Evolutionary conservation across 2,329 filamentous ascomycete species (phyloP).

Genomic region (Phyllosticta citrichinensis): DNA sequence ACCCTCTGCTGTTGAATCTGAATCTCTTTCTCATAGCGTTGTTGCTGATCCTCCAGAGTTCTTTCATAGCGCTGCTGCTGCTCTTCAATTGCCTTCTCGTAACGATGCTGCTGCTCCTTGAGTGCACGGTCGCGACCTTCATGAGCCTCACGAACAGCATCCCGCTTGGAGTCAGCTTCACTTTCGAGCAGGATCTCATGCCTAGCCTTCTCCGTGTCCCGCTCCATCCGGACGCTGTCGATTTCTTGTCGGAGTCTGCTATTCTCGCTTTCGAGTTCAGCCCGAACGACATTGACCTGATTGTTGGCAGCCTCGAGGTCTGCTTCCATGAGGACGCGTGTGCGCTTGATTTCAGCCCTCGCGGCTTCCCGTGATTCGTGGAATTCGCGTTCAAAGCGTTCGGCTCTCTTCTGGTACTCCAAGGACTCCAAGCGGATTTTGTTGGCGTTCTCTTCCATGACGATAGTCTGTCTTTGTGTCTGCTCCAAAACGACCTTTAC

Average conservation of each 20-base stretch:
- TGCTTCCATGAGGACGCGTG: constrained; percentile 65
- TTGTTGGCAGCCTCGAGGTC: constrained; percentile 78
- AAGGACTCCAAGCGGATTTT: constrained; percentile 55
- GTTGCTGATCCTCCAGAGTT: constrained; percentile 18
- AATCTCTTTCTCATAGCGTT: constrained; percentile 37
- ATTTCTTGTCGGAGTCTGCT: constrained; percentile 61
- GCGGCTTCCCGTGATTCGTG: constrained; percentile 73
- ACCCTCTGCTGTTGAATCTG: constrained; percentile 32
- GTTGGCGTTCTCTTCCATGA: constrained; percentile 50
- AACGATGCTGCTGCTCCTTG: constrained; percentile 48
- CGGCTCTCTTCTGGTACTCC: constrained; percentile 58
- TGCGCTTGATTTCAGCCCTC: constrained; percentile 70
- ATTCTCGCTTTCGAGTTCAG: constrained; percentile 73
- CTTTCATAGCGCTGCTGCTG: constrained; percentile 25
- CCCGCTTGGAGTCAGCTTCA: constrained; percentile 57
- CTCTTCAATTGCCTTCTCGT: constrained; percentile 22
- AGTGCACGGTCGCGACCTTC: constrained; percentile 45
- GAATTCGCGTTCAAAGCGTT: constrained; percentile 69
- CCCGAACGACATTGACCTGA: constrained; percentile 72
- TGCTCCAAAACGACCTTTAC: constrained; percentile 64
- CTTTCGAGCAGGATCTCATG: constrained; percentile 80
- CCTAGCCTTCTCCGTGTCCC: constrained; percentile 69
- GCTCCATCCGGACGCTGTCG: constrained; percentile 67
- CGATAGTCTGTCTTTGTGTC: constrained; percentile 48
- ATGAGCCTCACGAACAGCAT: constrained; percentile 44